phyloP scores from a whole-genome alignment of 2,329 filamentous ascomycete species.

The Fusarium solani-melongenae region DNA sequence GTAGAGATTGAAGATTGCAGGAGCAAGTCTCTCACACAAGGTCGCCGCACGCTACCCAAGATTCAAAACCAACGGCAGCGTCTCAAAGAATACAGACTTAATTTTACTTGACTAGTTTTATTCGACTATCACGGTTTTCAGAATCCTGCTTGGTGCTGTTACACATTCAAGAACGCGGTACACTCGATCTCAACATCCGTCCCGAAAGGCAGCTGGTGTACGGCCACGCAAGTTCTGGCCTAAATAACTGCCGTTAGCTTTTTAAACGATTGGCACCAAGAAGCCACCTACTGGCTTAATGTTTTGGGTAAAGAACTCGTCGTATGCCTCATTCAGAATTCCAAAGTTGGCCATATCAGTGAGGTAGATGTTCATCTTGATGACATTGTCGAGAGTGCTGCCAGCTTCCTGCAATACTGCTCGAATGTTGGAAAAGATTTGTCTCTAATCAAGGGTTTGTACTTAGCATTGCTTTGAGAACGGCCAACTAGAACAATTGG shows the following conservation, averaged over 20 bases:
- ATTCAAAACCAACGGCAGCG: no score
- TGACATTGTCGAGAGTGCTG: not conserved
- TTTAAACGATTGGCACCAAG: fast-evolving
- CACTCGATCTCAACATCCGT: not conserved
- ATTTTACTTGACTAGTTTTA: no score
- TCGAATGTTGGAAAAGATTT: not conserved
- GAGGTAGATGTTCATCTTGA: not conserved
- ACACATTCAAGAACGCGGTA: not conserved
- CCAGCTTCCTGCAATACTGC: not conserved
- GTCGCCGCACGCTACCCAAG: no score
- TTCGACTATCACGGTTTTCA: no score
- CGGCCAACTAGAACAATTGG: not conserved
- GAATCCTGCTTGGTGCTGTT: no score
- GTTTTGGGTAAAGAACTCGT: not conserved
- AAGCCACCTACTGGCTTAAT: not conserved
- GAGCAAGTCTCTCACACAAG: no score
- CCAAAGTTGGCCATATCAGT: not conserved
- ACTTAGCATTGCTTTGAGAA: not conserved
- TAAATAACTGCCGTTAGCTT: not conserved
- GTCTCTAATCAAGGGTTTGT: not conserved
- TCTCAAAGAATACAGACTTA: no score
- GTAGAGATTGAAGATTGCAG: no score
- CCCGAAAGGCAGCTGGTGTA: not conserved
- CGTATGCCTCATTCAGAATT: not conserved
- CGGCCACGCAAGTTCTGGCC: not conserved